Percentiles rank a stretch among this genome's conserved stretches.
These are phyloP conservation scores for Ganoderma multipileum DNA, from an alignment of 1,284 basidiomycete species.

Conservation along the genomic window DNA sequence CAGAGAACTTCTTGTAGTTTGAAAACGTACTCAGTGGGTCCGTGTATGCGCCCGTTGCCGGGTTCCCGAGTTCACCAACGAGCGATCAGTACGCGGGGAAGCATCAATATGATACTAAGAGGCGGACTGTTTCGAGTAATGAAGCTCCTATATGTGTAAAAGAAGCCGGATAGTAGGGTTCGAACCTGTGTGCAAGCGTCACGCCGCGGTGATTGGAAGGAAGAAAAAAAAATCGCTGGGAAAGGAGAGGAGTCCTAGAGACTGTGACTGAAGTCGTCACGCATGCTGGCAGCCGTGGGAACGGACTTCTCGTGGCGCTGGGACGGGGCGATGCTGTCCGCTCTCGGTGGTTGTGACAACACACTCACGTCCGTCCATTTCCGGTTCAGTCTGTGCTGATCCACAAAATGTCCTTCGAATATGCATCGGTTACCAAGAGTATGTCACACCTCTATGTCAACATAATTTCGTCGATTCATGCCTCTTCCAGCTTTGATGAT, in stretches of 20 bases:
- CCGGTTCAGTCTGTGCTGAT: background rate
- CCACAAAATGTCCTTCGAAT: conserved; percentile 72
- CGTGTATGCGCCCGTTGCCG: background rate
- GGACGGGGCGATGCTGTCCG: background rate
- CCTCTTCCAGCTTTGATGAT: conserved; percentile 78
- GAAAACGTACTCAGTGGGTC: conserved; percentile 2
- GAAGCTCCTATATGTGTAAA: background rate
- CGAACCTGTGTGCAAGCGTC: background rate
- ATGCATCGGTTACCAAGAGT: conserved; percentile 86
- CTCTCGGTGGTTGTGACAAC: background rate
- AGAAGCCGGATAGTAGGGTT: background rate
- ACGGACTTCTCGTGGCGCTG: background rate
- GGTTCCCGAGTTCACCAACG: background rate
- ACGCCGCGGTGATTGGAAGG: background rate
- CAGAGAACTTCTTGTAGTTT: background rate
- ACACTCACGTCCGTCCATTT: background rate
- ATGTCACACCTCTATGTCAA: background rate
- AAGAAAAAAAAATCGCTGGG: background rate
- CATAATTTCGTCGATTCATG: background rate
- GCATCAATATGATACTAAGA: background rate
- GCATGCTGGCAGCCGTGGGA: background rate
- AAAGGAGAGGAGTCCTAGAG: background rate
- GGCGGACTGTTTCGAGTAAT: background rate
- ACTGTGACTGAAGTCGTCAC: background rate
- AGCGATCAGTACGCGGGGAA: background rate